Percentiles rank a stretch among this genome's conserved stretches.
phyloP scores from a whole-genome alignment of 2,329 filamentous ascomycete genomes.

The Colletotrichum destructivum region DNA sequence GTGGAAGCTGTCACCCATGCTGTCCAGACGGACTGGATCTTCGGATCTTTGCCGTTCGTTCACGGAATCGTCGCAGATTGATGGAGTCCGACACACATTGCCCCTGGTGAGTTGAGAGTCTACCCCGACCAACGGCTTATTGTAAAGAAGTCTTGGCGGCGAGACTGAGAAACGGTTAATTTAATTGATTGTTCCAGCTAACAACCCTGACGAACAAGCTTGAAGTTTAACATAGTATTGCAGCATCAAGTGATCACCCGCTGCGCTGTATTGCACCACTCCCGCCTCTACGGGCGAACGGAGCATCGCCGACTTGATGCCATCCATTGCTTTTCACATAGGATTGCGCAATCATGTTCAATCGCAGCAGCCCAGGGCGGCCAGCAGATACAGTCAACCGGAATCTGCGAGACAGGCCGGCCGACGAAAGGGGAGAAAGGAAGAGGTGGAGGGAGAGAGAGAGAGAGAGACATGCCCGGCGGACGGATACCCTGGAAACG shows the following conservation, averaged over 20 bases:
- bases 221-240: conserved; percentile 6
- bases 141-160: neutral
- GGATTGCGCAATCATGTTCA: conserved; percentile 16
- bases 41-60: conserved; percentile 18
- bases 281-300: neutral
- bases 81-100: neutral
- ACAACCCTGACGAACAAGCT: neutral
- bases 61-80: conserved; percentile 28
- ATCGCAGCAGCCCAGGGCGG: conserved; percentile 10
- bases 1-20: conserved; percentile 5
- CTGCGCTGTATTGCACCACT: too few species aligned
- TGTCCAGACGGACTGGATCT: conserved; percentile 11
- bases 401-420: too few species aligned
- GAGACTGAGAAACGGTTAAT: neutral
- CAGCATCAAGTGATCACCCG: neutral
- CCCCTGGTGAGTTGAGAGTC: neutral
- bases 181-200: neutral
- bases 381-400: too few species aligned
- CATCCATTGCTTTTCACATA: neutral
- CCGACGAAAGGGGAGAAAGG: too few species aligned
- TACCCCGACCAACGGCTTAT: conserved; percentile 10
- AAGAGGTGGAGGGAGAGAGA: neutral
- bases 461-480: neutral
- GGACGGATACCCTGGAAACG: neutral
- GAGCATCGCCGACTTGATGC: neutral